A percentile compares a stretch with the other conserved stretches of the same genome.
Evolutionary conservation across 768 basidiomycete species (phyloP).

Genomic region (Hebeloma cylindrosporum): DNA sequence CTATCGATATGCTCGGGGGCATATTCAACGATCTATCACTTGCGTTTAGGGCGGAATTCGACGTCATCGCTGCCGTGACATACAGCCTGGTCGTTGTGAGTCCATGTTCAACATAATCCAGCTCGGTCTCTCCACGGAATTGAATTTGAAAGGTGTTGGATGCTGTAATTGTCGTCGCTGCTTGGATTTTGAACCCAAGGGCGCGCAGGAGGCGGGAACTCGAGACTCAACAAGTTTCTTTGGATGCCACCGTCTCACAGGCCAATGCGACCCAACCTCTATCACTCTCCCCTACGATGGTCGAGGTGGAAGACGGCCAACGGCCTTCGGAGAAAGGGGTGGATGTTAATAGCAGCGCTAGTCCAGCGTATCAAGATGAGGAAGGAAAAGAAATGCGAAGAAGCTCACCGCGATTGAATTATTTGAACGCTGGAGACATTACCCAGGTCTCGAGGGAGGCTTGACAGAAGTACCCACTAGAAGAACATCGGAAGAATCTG

Average conservation of each 20-base stretch:
- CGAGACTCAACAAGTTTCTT: constrained; percentile 14
- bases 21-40: constrained; percentile 71
- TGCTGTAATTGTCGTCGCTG: constrained; percentile 56
- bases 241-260: constrained; percentile 1
- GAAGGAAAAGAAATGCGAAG: no score
- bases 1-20: constrained; percentile 67
- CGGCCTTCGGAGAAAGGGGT: no score
- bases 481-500: no score
- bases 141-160: constrained; percentile 53
- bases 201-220: constrained; percentile 39
- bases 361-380: no score
- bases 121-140: background rate
- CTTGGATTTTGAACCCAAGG: constrained; percentile 64
- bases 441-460: no score
- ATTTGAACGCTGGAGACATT: no score
- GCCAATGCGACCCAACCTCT: background rate
- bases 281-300: background rate
- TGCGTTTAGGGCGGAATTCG: constrained; percentile 62
- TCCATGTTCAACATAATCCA: constrained; percentile 7
- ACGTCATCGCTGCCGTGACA: constrained; percentile 59
- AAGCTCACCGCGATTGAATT: no score
- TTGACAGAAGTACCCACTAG: no score
- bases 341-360: no score
- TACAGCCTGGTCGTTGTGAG: constrained; percentile 65
- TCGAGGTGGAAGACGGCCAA: constrained; percentile 1